Percentiles rank a stretch among this genome's conserved stretches.
Evolutionary conservation across 2,329 filamentous ascomycete genomes (phyloP).

Genomic region (Nakataea oryzae): DNA sequence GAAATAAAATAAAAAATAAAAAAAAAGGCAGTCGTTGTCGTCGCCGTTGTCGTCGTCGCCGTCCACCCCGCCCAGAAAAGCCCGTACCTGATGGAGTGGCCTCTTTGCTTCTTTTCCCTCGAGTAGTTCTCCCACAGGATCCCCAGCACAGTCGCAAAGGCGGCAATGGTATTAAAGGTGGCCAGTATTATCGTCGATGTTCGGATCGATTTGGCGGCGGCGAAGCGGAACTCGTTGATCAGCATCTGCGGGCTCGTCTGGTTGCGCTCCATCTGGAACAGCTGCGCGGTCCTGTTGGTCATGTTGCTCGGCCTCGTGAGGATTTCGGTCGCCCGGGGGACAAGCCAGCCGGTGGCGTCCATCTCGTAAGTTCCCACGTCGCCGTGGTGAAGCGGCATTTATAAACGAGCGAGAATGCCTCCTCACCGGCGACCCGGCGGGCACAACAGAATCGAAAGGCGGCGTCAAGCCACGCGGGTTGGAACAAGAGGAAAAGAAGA

Average conservation of each 20-base stretch:
- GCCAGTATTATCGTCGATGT: conserved; percentile 52
- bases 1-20: too few relatives aligned
- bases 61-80: neutral
- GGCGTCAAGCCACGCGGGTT: conserved; percentile 15
- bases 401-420: neutral
- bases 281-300: conserved; percentile 1
- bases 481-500: conserved; percentile 12
- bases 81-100: conserved; percentile 30
- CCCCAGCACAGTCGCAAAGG: conserved; percentile 42
- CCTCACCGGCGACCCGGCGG: conserved; percentile 1
- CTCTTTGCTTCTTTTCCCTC: conserved; percentile 27
- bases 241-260: conserved; percentile 29
- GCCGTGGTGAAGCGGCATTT: neutral
- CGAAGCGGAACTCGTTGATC: conserved; percentile 40
- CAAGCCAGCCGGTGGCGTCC: conserved; percentile 17
- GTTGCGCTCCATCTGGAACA: conserved; percentile 21
- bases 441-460: conserved; percentile 2
- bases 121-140: conserved; percentile 48
- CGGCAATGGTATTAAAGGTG: conserved; percentile 48
- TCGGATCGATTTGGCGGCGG: conserved; percentile 44
- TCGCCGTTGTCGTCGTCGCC: neutral
- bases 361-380: conserved; percentile 10
- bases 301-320: conserved; percentile 6
- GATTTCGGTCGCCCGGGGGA: conserved; percentile 16
- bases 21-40: too few relatives aligned